Base-by-base conservation (phyloP, 139 green algal species). In the Ettlia oleoabundans region DNA sequence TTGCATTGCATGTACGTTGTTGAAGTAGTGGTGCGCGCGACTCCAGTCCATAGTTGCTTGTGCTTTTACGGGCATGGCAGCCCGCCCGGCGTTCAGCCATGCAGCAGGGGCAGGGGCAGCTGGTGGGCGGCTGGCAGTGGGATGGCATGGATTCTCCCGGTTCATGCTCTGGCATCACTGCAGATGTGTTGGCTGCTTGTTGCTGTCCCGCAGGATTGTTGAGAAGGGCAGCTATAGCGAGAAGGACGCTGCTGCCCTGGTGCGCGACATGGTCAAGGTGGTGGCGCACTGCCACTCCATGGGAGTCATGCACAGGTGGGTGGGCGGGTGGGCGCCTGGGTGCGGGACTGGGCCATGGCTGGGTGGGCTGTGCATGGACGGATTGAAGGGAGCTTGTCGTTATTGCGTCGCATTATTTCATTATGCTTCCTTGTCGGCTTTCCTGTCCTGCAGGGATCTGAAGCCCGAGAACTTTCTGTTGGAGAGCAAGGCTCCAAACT, bases 381-480 rank as follows among this genome's bases (percentile, higher is more conserved):
- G 47, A 58, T 58, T 10, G 47, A 15, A 58, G 13, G 15, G 47
- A 58, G 47, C 47, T 24, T 24, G 21, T 2, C 19, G 67, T 2
- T 4, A 75, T n/a, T n/a, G 67, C 15, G 8, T 0, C 35, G 67
- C 40, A 40, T 13, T 40, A 21, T 37, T 32, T 55, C 2, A 8
- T 5, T 22, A 51, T 40, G 9, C 26, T 68, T 24, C 26, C 10
- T 6, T 33, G 3, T 38, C 26, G 65, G 4, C 67, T 58, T 75
- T 22, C 24, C 22, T 2, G 8, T 63, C 19, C 18, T 58, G 53
- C 83, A 90, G 93, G 26, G 94, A 98, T 85, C 88, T 98, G 6
- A 97, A 97, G 84, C 90, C 92, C 63, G 97, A 99, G 86, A 99
- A 99, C 88, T 99, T 99, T 83, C 86, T 99, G 83, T 91, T 99